Evolutionary conservation across 2,329 filamentous ascomycete species (phyloP).

Genomic region (Ophiocordyceps sinensis): DNA sequence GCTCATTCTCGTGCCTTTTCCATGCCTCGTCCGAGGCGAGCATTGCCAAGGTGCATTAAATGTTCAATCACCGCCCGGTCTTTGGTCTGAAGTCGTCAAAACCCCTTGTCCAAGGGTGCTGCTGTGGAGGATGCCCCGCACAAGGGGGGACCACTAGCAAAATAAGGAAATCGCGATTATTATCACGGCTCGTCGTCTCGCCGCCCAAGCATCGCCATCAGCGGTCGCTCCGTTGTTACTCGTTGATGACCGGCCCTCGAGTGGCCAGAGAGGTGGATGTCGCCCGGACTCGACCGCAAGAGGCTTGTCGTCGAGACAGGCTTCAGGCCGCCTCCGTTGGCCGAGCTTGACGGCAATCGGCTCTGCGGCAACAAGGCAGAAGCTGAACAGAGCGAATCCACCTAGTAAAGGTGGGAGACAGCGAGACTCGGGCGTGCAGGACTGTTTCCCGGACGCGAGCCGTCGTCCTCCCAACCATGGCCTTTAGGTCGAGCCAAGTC

Average conservation of each 20-base stretch:
- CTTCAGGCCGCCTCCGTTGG: too few relatives aligned
- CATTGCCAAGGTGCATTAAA: neutral
- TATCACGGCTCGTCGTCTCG: neutral
- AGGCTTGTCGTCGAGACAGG: too few relatives aligned
- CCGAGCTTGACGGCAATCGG: too few relatives aligned
- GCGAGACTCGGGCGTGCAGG: too few relatives aligned
- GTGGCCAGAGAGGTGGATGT: neutral
- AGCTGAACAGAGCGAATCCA: too few relatives aligned
- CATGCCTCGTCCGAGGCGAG: neutral
- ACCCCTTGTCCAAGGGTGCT: constrained; percentile 1
- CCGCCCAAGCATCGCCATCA: neutral
- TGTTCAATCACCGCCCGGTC: neutral
- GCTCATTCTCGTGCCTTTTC: neutral
- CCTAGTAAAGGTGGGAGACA: too few relatives aligned
- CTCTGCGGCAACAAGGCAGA: too few relatives aligned
- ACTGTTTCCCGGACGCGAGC: too few relatives aligned
- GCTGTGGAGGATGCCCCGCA: neutral
- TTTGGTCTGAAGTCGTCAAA: neutral
- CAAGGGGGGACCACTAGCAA: neutral
- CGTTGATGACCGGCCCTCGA: neutral
- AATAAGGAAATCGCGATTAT: neutral
- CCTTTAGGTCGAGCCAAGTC: neutral
- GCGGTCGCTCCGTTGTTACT: neutral
- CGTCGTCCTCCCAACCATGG: neutral
- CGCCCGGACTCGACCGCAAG: neutral